Percentiles rank a stretch among this genome's conserved stretches.
Conservation (phyloP, 78 protist species). For the Polysphondylium violaceum region DNA sequence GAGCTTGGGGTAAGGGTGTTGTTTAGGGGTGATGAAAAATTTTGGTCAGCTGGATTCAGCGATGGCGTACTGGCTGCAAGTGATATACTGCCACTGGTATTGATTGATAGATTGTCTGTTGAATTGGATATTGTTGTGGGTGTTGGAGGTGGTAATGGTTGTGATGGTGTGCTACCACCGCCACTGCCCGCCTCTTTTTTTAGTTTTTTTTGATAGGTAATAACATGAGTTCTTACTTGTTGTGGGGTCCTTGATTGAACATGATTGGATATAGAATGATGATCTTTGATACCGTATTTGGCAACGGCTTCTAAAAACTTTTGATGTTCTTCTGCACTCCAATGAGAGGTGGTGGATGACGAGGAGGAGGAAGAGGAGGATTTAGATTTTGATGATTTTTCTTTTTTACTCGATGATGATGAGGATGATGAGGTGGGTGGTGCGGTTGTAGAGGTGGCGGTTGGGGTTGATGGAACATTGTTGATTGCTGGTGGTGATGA, state of each 20-base stretch:
- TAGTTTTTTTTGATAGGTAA: slow-evolving; percentile 44
- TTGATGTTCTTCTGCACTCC: slow-evolving; percentile 58
- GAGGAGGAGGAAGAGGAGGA: not conserved
- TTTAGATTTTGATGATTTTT: too few species aligned
- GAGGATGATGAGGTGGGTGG: not conserved
- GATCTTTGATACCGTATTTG: slow-evolving; percentile 25
- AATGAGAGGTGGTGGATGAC: slow-evolving; percentile 33
- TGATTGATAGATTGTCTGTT: not conserved
- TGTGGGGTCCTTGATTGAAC: slow-evolving; percentile 36
- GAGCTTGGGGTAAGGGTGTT: too few species aligned
- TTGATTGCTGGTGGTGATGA: slow-evolving; percentile 6
- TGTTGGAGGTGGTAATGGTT: not conserved
- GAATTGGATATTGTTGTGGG: not conserved
- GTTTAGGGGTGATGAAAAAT: too few species aligned
- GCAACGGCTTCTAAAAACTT: slow-evolving; percentile 49
- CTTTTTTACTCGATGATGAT: slow-evolving; percentile 12
- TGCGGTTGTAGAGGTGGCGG: slow-evolving; percentile 15
- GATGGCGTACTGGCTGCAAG: not conserved
- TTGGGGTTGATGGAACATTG: not conserved
- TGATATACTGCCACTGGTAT: not conserved
- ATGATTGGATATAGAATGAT: slow-evolving; percentile 2
- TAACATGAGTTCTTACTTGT: slow-evolving; percentile 67
- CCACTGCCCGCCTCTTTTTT: slow-evolving; percentile 22
- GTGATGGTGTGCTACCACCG: slow-evolving; percentile 22
- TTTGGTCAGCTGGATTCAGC: not conserved